Evolutionary conservation across 2,329 filamentous ascomycete genomes (phyloP).

Genomic region (Alternaria solani): DNA sequence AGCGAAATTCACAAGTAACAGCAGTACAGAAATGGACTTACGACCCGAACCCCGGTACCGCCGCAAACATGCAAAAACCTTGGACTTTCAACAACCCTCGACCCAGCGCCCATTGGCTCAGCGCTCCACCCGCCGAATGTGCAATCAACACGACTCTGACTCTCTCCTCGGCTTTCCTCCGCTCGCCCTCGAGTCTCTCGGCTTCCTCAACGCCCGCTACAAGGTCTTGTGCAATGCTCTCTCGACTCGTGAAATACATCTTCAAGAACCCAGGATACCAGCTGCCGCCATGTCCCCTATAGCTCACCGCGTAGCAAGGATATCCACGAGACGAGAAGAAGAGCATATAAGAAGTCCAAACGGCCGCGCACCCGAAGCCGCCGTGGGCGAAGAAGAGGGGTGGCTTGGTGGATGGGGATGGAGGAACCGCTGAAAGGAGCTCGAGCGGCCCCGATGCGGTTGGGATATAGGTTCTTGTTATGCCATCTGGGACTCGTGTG

Average conservation of each 20-base stretch:
- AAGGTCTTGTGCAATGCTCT: conserved; percentile 46
- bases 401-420: conserved; percentile 24
- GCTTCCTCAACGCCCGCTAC: conserved; percentile 48
- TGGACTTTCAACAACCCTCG: conserved; percentile 52
- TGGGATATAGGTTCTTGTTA: conserved; percentile 33
- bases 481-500: conserved; percentile 41
- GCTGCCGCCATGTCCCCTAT: conserved; percentile 62
- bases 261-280: conserved; percentile 60
- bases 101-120: conserved; percentile 60
- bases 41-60: conserved; percentile 56
- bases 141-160: conserved; percentile 57
- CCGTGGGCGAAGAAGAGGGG: conserved; percentile 64
- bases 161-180: conserved; percentile 22
- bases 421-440: conserved; percentile 56
- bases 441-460: conserved; percentile 57
- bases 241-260: conserved; percentile 58
- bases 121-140: conserved; percentile 62
- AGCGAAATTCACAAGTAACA: no score
- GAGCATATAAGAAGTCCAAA: conserved; percentile 63
- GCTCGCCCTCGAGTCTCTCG: conserved; percentile 44
- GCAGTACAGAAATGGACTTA: conserved; percentile 46
- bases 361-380: conserved; percentile 62
- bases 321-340: conserved; percentile 57
- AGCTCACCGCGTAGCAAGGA: conserved; percentile 62
- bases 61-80: conserved; percentile 58